Evolutionary conservation across 106 monocot species (phyloP), one percentile per base, ranked within the genome.

Genomic region (Triglochin maritima): DNA sequence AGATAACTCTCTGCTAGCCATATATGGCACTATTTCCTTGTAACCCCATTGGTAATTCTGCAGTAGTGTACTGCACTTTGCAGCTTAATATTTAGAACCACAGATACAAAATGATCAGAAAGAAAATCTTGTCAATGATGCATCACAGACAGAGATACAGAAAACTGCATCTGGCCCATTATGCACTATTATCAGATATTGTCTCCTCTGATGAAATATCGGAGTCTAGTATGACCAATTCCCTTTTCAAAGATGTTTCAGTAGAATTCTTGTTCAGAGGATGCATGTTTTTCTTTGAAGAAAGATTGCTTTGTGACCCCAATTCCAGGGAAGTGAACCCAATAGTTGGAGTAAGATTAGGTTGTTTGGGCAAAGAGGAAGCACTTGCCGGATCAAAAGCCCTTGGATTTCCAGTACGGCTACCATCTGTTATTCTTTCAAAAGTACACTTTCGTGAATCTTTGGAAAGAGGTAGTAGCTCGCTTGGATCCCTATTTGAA

Each of bases 191-290:
- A 74, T 89, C 94, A 13, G 94, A 94, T 71, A 94, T 84, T 4
- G 94, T 94, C 66, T 89, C 87, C 77, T 94, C 94, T 44, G 94
- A 94, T 56, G 89, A 84, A 3, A 71, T 81, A 77, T 81, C 87
- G 12, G 78, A 78, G 42, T 89, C 82, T 29, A 94, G 46, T 55
- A 85, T 76, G 15, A 89, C 80, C 70, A 79, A 69, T 6, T 84
- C 79, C 67, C 15, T 67, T 48, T 69, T 69, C 50, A 44, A 61
- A 8, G 29, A 50, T 2, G 68, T 50, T 4, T 54, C 71, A 11
- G 67, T 45, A 42, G 46, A 60, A 59, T 52, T 68, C 57, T 62
- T 68, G 50, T 78, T 79, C 65, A 72, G 63, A 73, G 80, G 78
- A 47, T 65, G 43, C 15, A 53, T 66, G 5, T 14, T 61, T 17